Conservation (phyloP, 805 yeast genomes). For the Brettanomyces sp. region DNA sequence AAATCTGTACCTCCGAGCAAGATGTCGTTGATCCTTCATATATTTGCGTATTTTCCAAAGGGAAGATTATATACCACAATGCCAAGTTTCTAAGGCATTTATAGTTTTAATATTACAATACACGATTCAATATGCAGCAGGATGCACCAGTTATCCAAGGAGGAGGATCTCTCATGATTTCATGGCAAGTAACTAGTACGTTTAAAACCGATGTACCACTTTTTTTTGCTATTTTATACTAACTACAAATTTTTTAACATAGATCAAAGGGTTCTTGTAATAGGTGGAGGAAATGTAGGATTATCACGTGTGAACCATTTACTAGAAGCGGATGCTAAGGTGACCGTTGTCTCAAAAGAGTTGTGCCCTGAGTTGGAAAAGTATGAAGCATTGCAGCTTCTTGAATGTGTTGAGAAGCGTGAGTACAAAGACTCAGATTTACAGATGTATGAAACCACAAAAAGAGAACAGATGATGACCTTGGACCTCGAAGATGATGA, state of each 20-base stretch:
- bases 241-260: not conserved
- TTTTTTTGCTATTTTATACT: not conserved
- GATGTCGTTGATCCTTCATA: not conserved
- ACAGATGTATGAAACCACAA: slow-evolving; percentile 34
- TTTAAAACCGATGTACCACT: slow-evolving; percentile 3
- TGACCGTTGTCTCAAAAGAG: slow-evolving; percentile 51
- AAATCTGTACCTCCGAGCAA: no score
- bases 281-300: slow-evolving; percentile 78
- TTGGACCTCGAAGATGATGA: slow-evolving; percentile 7
- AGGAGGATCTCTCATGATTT: slow-evolving; percentile 52
- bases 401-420: slow-evolving; percentile 33
- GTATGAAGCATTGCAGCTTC: slow-evolving; percentile 29
- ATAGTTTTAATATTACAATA: no score
- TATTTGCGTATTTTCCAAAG: slow-evolving; percentile 3
- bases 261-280: slow-evolving; percentile 55
- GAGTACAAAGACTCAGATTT: slow-evolving; percentile 40
- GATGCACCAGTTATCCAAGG: slow-evolving; percentile 16
- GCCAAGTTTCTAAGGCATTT: no score
- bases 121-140: no score
- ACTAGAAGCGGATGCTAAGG: slow-evolving; percentile 57
- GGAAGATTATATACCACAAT: not conserved
- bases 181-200: slow-evolving; percentile 62
- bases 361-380: slow-evolving; percentile 27
- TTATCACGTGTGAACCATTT: slow-evolving; percentile 59
- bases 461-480: slow-evolving; percentile 4